Conservation (phyloP, 768 basidiomycete genomes). For the Kwoniella dejecticola region DNA sequence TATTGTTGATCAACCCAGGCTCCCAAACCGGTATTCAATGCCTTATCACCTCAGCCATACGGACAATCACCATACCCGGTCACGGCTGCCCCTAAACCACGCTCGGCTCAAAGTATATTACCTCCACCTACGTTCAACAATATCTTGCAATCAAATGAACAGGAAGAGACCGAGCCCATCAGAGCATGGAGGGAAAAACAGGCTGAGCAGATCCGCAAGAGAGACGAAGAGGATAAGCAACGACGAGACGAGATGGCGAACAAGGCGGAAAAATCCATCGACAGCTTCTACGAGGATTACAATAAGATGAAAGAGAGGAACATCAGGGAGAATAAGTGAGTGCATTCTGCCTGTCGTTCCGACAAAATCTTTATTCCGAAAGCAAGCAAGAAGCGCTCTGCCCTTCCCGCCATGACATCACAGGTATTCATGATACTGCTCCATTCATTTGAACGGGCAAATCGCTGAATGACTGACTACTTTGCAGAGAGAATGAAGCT, state of each 20-base stretch:
- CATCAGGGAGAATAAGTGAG: constrained; percentile 94
- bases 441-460: too few species aligned
- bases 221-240: constrained; percentile 66
- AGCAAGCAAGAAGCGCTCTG: too few species aligned
- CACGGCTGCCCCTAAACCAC: constrained; percentile 31
- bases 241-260: constrained; percentile 28
- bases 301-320: constrained; percentile 82
- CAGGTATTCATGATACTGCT: too few species aligned
- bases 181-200: constrained; percentile 89
- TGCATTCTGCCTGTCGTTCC: constrained; percentile 31
- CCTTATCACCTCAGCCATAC: constrained; percentile 48
- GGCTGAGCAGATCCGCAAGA: constrained; percentile 73
- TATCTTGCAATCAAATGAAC: constrained; percentile 38
- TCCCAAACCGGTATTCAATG: constrained; percentile 49
- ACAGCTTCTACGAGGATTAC: constrained; percentile 59
- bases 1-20: constrained; percentile 15
- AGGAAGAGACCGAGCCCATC: constrained; percentile 52
- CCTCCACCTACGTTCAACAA: constrained; percentile 50
- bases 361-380: too few species aligned
- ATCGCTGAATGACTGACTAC: too few species aligned
- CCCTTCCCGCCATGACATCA: too few species aligned
- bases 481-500: constrained; percentile 76
- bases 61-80: constrained; percentile 52
- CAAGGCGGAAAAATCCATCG: constrained; percentile 46
- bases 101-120: constrained; percentile 42